Conservation (phyloP, 73 alveolate species). For the Paramecium tetraurelia region DNA sequence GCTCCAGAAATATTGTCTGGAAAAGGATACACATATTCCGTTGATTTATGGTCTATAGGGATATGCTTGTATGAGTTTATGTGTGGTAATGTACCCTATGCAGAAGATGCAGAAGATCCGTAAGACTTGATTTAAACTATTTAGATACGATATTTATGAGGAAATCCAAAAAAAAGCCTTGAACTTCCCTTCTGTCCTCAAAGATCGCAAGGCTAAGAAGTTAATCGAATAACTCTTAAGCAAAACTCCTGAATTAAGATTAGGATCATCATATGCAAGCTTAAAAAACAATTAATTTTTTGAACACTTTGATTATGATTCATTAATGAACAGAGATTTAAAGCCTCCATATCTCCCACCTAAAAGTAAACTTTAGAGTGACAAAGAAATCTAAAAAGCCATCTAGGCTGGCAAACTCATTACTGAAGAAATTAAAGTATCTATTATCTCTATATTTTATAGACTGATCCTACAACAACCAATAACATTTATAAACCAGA, state of each 20-base stretch:
- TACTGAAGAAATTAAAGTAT: constrained; percentile 44
- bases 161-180: constrained; percentile 42
- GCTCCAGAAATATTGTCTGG: constrained; percentile 73
- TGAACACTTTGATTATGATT: constrained; percentile 48
- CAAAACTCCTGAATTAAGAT: constrained; percentile 59
- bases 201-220: constrained; percentile 1
- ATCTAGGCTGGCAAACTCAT: background rate
- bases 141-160: constrained; percentile 48
- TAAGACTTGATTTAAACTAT: background rate
- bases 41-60: constrained; percentile 71
- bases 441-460: background rate
- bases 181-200: constrained; percentile 46
- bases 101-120: constrained; percentile 64
- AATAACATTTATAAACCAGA: constrained; percentile 17
- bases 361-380: constrained; percentile 15
- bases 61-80: constrained; percentile 63
- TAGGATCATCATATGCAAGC: constrained; percentile 42
- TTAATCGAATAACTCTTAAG: constrained; percentile 58
- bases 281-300: constrained; percentile 21
- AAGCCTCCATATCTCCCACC: constrained; percentile 50
- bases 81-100: constrained; percentile 66
- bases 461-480: background rate
- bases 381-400: constrained; percentile 45
- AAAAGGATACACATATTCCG: constrained; percentile 64
- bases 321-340: constrained; percentile 18